Conservation (phyloP, 768 basidiomycete species). For the Lactarius pseudohatsudake region DNA sequence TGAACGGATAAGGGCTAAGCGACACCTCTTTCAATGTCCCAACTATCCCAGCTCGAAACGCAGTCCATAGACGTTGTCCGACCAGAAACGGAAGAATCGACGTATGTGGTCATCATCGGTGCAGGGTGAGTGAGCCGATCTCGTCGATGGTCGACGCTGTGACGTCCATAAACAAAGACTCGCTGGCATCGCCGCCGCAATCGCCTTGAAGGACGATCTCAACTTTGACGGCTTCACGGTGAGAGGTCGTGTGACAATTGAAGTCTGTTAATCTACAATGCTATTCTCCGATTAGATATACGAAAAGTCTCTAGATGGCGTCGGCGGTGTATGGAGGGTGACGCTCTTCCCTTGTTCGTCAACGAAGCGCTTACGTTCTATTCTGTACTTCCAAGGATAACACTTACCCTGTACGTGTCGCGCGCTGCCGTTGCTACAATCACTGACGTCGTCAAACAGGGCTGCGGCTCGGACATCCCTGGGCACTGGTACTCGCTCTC, state of each 20-base stretch:
- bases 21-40: neutral
- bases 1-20: neutral
- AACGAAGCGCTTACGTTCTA: neutral
- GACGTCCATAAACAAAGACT: slow-evolving; percentile 23
- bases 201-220: slow-evolving; percentile 36
- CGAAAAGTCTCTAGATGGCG: slow-evolving; percentile 32
- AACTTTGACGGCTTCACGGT: slow-evolving; percentile 37
- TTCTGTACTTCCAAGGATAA: slow-evolving; percentile 26
- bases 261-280: too few species aligned
- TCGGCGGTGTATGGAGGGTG: slow-evolving; percentile 36
- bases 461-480: slow-evolving; percentile 34
- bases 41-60: neutral
- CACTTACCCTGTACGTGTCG: slow-evolving; percentile 32
- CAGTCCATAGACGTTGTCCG: slow-evolving; percentile 3
- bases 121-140: slow-evolving; percentile 30
- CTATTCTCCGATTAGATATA: slow-evolving; percentile 33
- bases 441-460: slow-evolving; percentile 22
- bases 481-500: slow-evolving; percentile 36
- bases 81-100: slow-evolving; percentile 19
- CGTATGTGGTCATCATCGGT: slow-evolving; percentile 32
- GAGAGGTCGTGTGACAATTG: slow-evolving; percentile 12
- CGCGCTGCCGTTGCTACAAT: neutral
- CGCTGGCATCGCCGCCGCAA: slow-evolving; percentile 35
- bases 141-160: neutral
- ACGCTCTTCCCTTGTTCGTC: neutral